These are phyloP conservation scores for Curvularia sp. DNA, from an alignment of 2,329 filamentous ascomycete species.

Conservation along the genomic window DNA sequence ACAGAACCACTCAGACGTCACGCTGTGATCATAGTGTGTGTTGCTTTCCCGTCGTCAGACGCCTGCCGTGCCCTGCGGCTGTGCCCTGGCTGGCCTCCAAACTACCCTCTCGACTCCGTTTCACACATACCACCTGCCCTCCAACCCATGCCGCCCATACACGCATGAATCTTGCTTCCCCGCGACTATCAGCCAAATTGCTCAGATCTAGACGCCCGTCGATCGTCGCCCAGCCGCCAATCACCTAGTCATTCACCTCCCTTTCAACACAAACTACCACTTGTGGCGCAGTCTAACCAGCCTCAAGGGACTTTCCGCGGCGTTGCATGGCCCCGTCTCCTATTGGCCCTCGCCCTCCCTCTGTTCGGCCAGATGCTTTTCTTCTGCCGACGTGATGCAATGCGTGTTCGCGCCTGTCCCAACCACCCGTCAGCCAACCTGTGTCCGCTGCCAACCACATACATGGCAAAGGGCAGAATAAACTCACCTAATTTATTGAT, in stretches of 20 bases:
- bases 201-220: constrained; percentile 10
- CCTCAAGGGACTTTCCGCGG: constrained; percentile 40
- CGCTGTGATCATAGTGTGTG: constrained; percentile 13
- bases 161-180: constrained; percentile 20
- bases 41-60: background rate
- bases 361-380: constrained; percentile 64
- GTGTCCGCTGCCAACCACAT: constrained; percentile 8
- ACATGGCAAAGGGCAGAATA: constrained; percentile 12
- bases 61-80: background rate
- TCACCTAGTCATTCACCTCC: constrained; percentile 6
- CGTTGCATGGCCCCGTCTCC: constrained; percentile 23
- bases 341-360: constrained; percentile 27
- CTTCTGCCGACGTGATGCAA: constrained; percentile 85
- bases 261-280: background rate
- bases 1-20: constrained; percentile 21
- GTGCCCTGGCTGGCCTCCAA: constrained; percentile 11
- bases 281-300: constrained; percentile 41
- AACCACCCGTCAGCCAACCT: constrained; percentile 31
- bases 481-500: constrained; percentile 83
- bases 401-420: constrained; percentile 73
- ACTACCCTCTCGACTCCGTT: constrained; percentile 23
- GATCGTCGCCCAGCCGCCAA: constrained; percentile 5
- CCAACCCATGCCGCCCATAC: constrained; percentile 2
- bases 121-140: constrained; percentile 1
- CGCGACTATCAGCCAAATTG: constrained; percentile 10